A percentile compares a stretch with the other conserved stretches of the same genome.
Evolutionary conservation across 2,329 filamentous ascomycete species (phyloP).

Genomic region (Leptographium wingfieldii): DNA sequence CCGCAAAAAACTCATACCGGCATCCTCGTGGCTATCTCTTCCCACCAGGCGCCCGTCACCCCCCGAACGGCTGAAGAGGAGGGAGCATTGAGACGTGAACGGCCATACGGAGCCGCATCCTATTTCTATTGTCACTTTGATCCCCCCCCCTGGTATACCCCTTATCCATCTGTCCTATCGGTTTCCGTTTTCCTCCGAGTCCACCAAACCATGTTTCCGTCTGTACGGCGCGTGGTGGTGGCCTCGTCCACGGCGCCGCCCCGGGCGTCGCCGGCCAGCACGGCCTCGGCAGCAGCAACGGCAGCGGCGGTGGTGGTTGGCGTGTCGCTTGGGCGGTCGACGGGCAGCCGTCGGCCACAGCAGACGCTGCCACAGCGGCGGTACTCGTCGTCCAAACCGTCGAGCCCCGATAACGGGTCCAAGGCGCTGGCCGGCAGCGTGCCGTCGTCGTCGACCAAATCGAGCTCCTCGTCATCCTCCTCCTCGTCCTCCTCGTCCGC

Average conservation of each 20-base stretch:
- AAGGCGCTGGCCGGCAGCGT: slow-evolving; percentile 33
- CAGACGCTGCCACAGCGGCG: slow-evolving; percentile 17
- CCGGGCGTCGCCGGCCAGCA: background rate
- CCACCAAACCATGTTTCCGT: slow-evolving; percentile 9
- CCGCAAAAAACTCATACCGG: slow-evolving; percentile 6
- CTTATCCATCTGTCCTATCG: background rate
- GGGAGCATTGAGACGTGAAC: background rate
- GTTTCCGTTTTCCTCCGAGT: background rate
- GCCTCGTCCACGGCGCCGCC: slow-evolving; percentile 8
- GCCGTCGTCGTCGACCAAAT: slow-evolving; percentile 17
- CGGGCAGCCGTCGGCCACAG: background rate
- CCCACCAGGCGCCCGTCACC: background rate
- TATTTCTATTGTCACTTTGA: background rate
- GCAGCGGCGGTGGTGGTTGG: slow-evolving; percentile 28
- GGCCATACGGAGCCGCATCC: background rate
- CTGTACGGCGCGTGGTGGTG: slow-evolving; percentile 13
- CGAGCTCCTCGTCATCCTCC: background rate
- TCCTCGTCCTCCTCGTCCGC: slow-evolving; percentile 25
- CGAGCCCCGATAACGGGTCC: slow-evolving; percentile 43
- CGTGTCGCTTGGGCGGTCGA: background rate
- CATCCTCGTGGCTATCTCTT: background rate
- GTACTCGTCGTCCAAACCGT: slow-evolving; percentile 51
- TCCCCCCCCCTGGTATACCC: background rate
- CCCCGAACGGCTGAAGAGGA: slow-evolving; percentile 1
- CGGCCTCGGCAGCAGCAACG: slow-evolving; percentile 21